Evolutionary conservation across 169 alveolate species (phyloP), one percentile per base, ranked within the genome.

Genomic region (Theileria sp.): DNA sequence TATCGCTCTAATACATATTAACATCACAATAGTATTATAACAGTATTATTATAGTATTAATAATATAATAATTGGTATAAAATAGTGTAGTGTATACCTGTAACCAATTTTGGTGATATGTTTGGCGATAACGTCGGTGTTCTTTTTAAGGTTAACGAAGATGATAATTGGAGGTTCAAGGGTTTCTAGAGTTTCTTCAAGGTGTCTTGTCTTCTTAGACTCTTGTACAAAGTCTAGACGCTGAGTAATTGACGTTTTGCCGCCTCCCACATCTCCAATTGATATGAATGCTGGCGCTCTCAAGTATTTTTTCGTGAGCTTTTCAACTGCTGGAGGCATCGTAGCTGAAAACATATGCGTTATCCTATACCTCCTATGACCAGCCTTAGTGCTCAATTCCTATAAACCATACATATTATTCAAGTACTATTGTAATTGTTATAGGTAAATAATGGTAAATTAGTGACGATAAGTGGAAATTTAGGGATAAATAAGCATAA

Each of bases 281-380:
- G 98, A 87, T 26, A 96, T 94, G 78, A 85, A 89, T 3, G 95
- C 94, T 26, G 98, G 98, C 15, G 94, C 86, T 44, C 97, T 79
- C 25, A 97, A 88, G 75, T 95, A 96, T 86, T 92, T 93, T 76
- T 81, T 88, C n/a, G 99, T 96, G 19, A 97, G 75, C 58, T 92
- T 92, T 81, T 97, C 98, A 19, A 97, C 94, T n/a, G 96, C 94
- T 51, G 96, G 95, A 38, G 97, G 97, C 98, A 97, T 97, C 0
- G 99, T 97, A 2, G 99, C 99, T 32, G 98, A 94, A 82, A 96
- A 97, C 96, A 97, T 94, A 56, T 93, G 97, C 23, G 98, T 96
- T 21, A 94, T 92, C 64, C 98, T 91, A 70, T 92, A 92, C 25
- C 88, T 80, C 23, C 96, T 86, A 79, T 94, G 95, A 15, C 98